Evolutionary conservation across 768 basidiomycete genomes (phyloP).

Genomic region (Pisolithus marmoratus): DNA sequence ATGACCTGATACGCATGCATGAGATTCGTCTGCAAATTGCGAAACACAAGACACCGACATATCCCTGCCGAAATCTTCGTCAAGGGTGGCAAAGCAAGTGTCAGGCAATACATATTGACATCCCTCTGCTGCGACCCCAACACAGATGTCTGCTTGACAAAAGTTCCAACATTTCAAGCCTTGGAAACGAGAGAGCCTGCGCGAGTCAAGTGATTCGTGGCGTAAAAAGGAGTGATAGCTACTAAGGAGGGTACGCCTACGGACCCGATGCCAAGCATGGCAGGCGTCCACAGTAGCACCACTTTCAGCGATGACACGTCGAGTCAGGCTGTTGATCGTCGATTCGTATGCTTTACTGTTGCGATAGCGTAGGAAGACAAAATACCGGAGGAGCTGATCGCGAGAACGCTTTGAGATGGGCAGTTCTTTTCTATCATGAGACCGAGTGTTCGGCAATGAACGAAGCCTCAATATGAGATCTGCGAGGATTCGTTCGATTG

Average conservation of each 20-base stretch:
- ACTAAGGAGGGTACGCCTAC: constrained; percentile 21
- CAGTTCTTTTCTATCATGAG: constrained; percentile 11
- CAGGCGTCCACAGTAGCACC: constrained; percentile 11
- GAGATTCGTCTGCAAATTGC: constrained; percentile 1
- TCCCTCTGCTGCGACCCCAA: constrained; percentile 48
- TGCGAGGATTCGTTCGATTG: constrained; percentile 35
- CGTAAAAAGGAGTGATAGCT: constrained; percentile 26
- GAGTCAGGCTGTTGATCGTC: constrained; percentile 28
- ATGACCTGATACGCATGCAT: constrained; percentile 28
- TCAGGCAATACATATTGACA: constrained; percentile 55
- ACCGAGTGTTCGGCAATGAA: constrained; percentile 13
- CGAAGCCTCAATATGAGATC: constrained; percentile 30
- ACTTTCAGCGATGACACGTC: constrained; percentile 17
- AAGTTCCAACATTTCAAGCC: constrained; percentile 43
- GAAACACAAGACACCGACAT: constrained; percentile 15
- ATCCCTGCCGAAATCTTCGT: constrained; percentile 37
- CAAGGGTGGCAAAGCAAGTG: constrained; percentile 47
- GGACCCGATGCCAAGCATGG: constrained; percentile 24
- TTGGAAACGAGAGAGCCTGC: constrained; percentile 9
- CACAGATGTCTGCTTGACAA: constrained; percentile 44
- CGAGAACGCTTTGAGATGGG: constrained; percentile 21
- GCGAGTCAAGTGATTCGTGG: constrained; percentile 3
- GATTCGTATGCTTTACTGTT: constrained; percentile 44
- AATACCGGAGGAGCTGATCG: constrained; percentile 42
- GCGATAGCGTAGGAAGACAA: constrained; percentile 53